Base-by-base conservation (phyloP, 169 alveolate genomes). In the Cryptosporidium felis region DNA sequence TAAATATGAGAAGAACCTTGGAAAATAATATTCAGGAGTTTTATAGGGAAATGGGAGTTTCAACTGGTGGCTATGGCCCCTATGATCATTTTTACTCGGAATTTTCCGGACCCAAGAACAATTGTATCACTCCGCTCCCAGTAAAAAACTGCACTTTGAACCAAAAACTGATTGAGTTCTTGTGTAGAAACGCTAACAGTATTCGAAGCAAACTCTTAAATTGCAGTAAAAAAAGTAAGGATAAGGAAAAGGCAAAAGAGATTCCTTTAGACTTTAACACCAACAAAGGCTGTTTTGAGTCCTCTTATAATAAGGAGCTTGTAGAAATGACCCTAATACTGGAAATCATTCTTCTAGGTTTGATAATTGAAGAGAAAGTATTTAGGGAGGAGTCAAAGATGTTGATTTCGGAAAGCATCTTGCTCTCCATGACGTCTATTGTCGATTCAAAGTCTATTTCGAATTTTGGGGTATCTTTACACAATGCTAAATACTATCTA, bases 281-380 rank as follows among this genome's bases (percentile, higher is more conserved):
- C 40, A 4, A 9, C 4, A 38, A 38, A n/a, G 38, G 38, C 4
- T 5, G 34, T 3, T 36, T 5, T 3, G 40, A 49, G 5, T 1
- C 9, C 5, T 5, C 18, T 21, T n/a, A n/a, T n/a, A 74, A 56
- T 34, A 47, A 9, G 3, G 66, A 74, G 18, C 14, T 74, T 16
- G 38, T 74, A 18, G 85, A 74, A 18, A 18, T 74, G 9, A 21
- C 14, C 10, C 2, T 74, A n/a, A 74, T 56, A 51, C 40, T 74
- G 28, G 85, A 74, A 21, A 53, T 49, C 26, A 74, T 74, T 32
- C 38, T 53, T n/a, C 46, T 74, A 14, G 85, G 85, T 51, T 74
- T 74, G 28, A 12, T 74, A 18, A 56, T 58, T 28, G 74, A 74
- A 41, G 67, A 60, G 2, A 21, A 16, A 5, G 23, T 36, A 40